A percentile compares a stretch with the other conserved stretches of the same genome.
Evolutionary conservation across 345 rosid genomes (phyloP).

Genomic region (Leavenworthia alabamica): DNA sequence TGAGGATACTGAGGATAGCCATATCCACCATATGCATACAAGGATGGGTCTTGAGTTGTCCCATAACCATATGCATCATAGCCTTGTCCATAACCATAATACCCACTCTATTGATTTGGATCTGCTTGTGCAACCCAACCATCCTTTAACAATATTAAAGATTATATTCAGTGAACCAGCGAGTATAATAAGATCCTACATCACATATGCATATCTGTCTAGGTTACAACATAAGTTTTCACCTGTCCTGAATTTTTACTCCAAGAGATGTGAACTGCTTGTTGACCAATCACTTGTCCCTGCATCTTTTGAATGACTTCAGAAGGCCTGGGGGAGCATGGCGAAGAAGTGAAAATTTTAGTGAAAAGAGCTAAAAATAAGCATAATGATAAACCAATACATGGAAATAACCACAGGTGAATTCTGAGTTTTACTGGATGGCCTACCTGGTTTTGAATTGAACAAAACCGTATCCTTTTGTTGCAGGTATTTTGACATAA

Average conservation of each 20-base stretch:
- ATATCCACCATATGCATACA: constrained; percentile 80
- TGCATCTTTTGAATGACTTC: constrained; percentile 88
- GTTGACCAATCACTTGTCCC: constrained; percentile 89
- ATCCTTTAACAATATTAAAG: constrained; percentile 46
- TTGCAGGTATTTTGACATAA: constrained; percentile 74
- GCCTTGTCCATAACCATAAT: constrained; percentile 93
- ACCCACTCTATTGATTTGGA: constrained; percentile 79
- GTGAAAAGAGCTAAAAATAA: not conserved
- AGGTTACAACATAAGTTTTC: not conserved
- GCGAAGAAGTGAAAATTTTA: not conserved
- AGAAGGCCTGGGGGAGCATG: constrained; percentile 46
- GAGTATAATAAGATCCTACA: not conserved
- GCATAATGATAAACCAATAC: not conserved
- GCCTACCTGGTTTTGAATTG: constrained; percentile 67
- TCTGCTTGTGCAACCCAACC: constrained; percentile 74
- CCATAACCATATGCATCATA: constrained; percentile 85
- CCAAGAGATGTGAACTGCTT: constrained; percentile 71
- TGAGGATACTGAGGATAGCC: constrained; percentile 88
- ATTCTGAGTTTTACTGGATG: not conserved
- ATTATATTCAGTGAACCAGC: constrained; percentile 2
- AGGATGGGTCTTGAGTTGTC: constrained; percentile 78
- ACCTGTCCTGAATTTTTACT: constrained; percentile 81
- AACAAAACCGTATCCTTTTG: constrained; percentile 86
- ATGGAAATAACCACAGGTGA: constrained; percentile 4
- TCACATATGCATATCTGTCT: constrained; percentile 9